These are phyloP conservation scores for Stephania japonica DNA, from an alignment of 164 flowering plant species.

Conservation along the genomic window DNA sequence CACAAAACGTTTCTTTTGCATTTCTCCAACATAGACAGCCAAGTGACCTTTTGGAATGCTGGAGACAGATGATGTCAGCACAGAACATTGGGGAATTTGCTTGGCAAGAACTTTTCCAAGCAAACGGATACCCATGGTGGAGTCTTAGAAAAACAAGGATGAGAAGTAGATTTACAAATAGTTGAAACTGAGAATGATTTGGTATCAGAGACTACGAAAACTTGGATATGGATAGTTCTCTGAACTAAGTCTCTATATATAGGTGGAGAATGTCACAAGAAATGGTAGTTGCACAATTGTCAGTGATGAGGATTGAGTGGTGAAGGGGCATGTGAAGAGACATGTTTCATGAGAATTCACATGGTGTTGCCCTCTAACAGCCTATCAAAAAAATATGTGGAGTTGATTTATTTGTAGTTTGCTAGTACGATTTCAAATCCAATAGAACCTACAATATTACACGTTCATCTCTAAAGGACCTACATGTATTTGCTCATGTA, in stretches of 20 bases:
- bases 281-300: background rate
- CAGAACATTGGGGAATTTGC: conserved; percentile 11
- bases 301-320: background rate
- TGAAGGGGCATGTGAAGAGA: background rate
- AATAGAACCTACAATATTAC: conserved; percentile 1
- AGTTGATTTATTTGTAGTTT: background rate
- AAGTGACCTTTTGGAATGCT: conserved; percentile 30
- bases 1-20: conserved; percentile 28
- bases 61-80: background rate
- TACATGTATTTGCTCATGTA: background rate
- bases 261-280: background rate
- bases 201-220: background rate
- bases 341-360: conserved; percentile 12
- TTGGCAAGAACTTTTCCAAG: conserved; percentile 16
- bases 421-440: background rate
- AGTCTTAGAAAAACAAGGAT: background rate
- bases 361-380: conserved; percentile 3
- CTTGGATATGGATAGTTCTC: background rate
- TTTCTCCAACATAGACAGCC: conserved; percentile 36
- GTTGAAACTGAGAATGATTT: background rate
- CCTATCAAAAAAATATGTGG: background rate
- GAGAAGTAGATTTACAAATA: background rate
- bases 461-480: background rate
- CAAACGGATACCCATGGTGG: conserved; percentile 18
- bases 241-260: background rate